Base-by-base conservation (phyloP, 163 green algal species). In the Volvox carteri region DNA sequence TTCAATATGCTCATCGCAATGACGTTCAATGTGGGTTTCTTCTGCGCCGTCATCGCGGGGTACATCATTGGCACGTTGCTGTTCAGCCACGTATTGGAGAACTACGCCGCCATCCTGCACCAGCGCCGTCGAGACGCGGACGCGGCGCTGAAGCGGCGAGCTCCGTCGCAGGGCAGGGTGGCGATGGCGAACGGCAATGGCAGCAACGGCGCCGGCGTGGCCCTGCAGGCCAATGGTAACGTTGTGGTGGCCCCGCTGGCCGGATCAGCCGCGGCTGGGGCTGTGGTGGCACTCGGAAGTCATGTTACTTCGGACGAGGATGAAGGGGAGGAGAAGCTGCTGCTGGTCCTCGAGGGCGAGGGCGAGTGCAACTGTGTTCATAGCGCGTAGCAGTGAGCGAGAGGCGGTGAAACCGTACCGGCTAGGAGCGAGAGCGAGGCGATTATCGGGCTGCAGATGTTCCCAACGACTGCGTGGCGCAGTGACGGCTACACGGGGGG, bases 21-120 rank as follows among this genome's bases (percentile, higher is more conserved):
- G 92, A 96, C 94, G 23, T 97, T 96, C 92, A 97, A 97, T 85
- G 79, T 96, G 37, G 95, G 95, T 2, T 87, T 97, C 60, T 95
- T 96, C 90, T 60, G 93, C 21, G 89, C 86, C n/a, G 90, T 95
- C 39, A 87, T 95, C 8, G 60, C 60, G 11, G 92, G 92, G 65
- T 93, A 92, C 54, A 56, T 89, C 1, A 35, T 88, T 41, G 89
- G 84, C 76, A 46, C 54, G 18, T 46, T 92, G 68, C 25, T 92
- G 28, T 92, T 90, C 67, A 30, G 60, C 39, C 84, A 90, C 65
- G 83, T 90, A 14, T 33, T 87, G 2, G 89, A 92, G 4, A 92
- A 92, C 89, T 92, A 86, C 77, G 80, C 56, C 1, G 80, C 73
- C 18, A 67, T 81, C 23, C 79, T 91, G 18, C 76, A 90, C 52